Evolutionary conservation across 768 basidiomycete genomes (phyloP), one percentile per base, ranked within the genome.

Genomic region (Boletus bicolor): DNA sequence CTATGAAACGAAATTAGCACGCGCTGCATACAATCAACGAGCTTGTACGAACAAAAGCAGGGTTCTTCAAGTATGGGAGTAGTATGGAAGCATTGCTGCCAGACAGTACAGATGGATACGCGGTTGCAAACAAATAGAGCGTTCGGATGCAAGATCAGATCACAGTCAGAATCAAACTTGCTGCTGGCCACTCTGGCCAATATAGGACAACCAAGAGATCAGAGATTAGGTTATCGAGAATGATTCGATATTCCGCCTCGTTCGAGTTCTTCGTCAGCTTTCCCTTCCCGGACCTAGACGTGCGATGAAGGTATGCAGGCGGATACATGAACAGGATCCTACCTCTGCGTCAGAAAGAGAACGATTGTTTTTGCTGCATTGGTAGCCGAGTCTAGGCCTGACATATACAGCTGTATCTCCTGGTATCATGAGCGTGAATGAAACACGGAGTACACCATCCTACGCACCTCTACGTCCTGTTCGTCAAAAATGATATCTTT

Each of bases 111-210:
- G n/a, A n/a, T n/a, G n/a, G n/a, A n/a, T n/a, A n/a, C n/a, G n/a
- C n/a, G n/a, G n/a, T n/a, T n/a, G n/a, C n/a, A n/a, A n/a, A n/a
- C n/a, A n/a, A n/a, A n/a, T n/a, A n/a, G n/a, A n/a, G n/a, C n/a
- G n/a, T n/a, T n/a, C n/a, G n/a, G n/a, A n/a, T n/a, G n/a, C n/a
- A n/a, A n/a, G n/a, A n/a, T n/a, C n/a, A n/a, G n/a, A n/a, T n/a
- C n/a, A n/a, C n/a, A n/a, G n/a, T 81, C 32, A 98, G 73, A 38
- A 97, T 77, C 17, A 97, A 72, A 42, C 85, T 81, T 2, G 97
- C 91, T 10, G 91, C 95, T 7, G 97, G 97, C 94, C 96, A 99
- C 72, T 99, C 97, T 0, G 97, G 95, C 84, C 91, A 91, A 68
- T 89, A 94, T 7, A 98, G 76, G 19, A 97, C 93, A 9, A 82